Percentiles rank a stretch among this genome's conserved stretches.
Evolutionary conservation across 2,329 filamentous ascomycete species (phyloP).

Genomic region (Phaeomoniella chlamydospora): DNA sequence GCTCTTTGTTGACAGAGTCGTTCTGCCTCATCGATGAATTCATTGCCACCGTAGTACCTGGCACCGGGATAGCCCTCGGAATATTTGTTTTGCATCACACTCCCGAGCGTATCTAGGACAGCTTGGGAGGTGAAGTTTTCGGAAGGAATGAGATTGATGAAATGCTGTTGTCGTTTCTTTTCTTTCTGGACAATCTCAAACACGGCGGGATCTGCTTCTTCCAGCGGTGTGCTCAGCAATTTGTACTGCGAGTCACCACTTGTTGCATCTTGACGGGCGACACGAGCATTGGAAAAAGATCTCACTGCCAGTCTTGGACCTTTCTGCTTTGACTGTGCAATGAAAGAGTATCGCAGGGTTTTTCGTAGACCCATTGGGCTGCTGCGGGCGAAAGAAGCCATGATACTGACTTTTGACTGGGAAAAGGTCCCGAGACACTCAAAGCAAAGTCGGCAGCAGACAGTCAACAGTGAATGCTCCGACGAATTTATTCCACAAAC

Average conservation of each 20-base stretch:
- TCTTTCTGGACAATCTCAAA: slow-evolving; percentile 77
- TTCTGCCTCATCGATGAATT: slow-evolving; percentile 96
- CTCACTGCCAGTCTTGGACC: slow-evolving; percentile 6
- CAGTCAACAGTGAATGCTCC: no score
- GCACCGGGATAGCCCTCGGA: slow-evolving; percentile 96
- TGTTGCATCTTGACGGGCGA: slow-evolving; percentile 1
- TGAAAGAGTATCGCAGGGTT: slow-evolving; percentile 5
- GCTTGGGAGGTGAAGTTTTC: slow-evolving; percentile 98
- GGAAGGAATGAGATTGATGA: slow-evolving; percentile 94
- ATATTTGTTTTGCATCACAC: slow-evolving; percentile 97
- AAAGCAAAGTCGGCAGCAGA: no score
- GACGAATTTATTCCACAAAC: no score
- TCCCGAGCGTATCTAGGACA: slow-evolving; percentile 93
- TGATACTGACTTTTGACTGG: no score
- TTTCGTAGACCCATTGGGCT: slow-evolving; percentile 3
- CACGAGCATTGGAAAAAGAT: neutral
- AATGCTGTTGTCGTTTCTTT: slow-evolving; percentile 79
- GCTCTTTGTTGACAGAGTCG: slow-evolving; percentile 88
- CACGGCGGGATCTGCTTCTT: slow-evolving; percentile 74
- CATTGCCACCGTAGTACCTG: slow-evolving; percentile 97
- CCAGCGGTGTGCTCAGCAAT: slow-evolving; percentile 66
- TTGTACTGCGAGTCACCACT: slow-evolving; percentile 21
- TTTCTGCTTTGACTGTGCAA: slow-evolving; percentile 5
- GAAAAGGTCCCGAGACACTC: no score
- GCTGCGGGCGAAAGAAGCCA: slow-evolving; percentile 7